Evolutionary conservation across 1,284 basidiomycete species (phyloP), one percentile per base, ranked within the genome.

Genomic region (Cerioporus squamosus): DNA sequence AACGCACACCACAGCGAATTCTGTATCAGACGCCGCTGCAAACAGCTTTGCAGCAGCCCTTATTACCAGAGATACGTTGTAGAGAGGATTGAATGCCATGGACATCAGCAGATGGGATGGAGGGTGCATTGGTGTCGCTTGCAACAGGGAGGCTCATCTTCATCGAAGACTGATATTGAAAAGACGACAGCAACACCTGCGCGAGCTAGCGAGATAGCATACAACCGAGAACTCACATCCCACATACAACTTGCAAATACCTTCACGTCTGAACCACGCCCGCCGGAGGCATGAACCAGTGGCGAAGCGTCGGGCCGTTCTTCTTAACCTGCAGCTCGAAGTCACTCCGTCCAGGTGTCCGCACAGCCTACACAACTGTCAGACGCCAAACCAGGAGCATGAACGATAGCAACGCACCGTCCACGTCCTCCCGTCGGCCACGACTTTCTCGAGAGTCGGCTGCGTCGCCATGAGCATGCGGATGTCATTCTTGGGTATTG

Each of bases 361-460:
- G 64, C 3, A 62, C 47, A 18, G 62, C 62, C 68, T 68, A 31
- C 17, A 12, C 12, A 31, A 6, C 23, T n/a, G 40, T 18, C 17
- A 36, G 33, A 8, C 39, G 48, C 24, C 40, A 33, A 23, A 20
- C 14, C 1, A 40, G 18, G 12, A 47, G 17, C 23, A n/a, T 9
- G 50, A 17, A 15, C 22, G 20, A 38, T 3, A 29, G 9, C n/a
- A 17, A 22, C 74, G 51, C 64, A 88, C 88, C 65, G 75, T 83
- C 87, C 87, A 90, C 9, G 82, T 68, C 39, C 85, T 76, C 43
- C 77, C 78, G 58, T 81, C 81, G 26, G 80, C 82, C 31, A 87
- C 70, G 40, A 90, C 74, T 56, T 74, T 81, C 49, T 70, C 69
- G 55, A 87, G 69, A 31, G 62, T 75, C 12, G 71, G 74, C 15